Conservation (phyloP, 768 basidiomycete genomes). For the Pleurotus eryngii region DNA sequence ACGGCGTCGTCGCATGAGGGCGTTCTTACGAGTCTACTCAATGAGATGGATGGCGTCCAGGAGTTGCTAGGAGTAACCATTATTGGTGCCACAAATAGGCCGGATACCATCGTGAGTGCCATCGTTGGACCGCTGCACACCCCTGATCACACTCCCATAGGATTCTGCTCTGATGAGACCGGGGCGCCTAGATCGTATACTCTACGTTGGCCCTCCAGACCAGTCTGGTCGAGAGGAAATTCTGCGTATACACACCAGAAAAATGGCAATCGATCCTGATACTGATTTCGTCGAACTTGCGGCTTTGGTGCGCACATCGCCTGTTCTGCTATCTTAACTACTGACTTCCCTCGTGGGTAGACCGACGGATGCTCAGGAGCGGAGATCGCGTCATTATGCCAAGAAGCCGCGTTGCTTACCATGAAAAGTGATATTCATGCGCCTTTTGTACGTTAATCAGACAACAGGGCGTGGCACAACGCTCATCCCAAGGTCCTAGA, state of each 20-base stretch:
- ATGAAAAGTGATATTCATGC: slow-evolving; percentile 88
- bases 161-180: slow-evolving; percentile 94
- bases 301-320: slow-evolving; percentile 45
- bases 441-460: slow-evolving; percentile 52
- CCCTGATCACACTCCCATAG: slow-evolving; percentile 34
- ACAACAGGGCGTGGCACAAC: background rate
- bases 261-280: slow-evolving; percentile 77
- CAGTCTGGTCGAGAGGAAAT: slow-evolving; percentile 78
- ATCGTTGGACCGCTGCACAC: background rate
- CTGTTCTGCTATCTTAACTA: background rate
- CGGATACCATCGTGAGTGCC: slow-evolving; percentile 78
- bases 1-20: slow-evolving; percentile 70
- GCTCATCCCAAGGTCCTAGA: slow-evolving; percentile 42
- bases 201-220: slow-evolving; percentile 94
- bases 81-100: slow-evolving; percentile 93
- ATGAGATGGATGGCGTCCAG: slow-evolving; percentile 99
- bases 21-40: slow-evolving; percentile 87
- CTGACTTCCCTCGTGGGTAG: slow-evolving; percentile 35
- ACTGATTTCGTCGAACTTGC: slow-evolving; percentile 71
- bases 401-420: slow-evolving; percentile 90
- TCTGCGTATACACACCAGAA: slow-evolving; percentile 66
- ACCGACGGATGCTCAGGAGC: slow-evolving; percentile 96
- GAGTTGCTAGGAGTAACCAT: slow-evolving; percentile 93
- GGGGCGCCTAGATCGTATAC: slow-evolving; percentile 88
- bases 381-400: slow-evolving; percentile 87